These are phyloP conservation scores for Coemansia sp. DNA, from an alignment of 192 early-diverging fungal genomes.

Conservation along the genomic window DNA sequence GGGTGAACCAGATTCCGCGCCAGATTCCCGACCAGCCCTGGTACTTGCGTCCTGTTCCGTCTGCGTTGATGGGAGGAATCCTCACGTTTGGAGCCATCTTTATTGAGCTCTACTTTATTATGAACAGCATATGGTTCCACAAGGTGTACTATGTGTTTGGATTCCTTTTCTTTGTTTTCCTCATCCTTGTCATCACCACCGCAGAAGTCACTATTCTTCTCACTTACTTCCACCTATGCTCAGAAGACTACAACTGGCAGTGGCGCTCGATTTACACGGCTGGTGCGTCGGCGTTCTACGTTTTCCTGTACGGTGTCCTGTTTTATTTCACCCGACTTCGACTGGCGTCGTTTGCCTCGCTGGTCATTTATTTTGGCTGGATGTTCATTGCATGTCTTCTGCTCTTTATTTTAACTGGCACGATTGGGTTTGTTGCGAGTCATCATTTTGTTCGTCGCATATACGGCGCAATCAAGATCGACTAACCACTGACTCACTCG, in stretches of 20 bases:
- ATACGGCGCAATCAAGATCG: slow-evolving; percentile 83
- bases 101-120: slow-evolving; percentile 96
- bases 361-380: slow-evolving; percentile 90
- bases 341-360: slow-evolving; percentile 76
- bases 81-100: slow-evolving; percentile 93
- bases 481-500: slow-evolving; percentile 40
- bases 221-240: slow-evolving; percentile 88
- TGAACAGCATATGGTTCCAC: slow-evolving; percentile 92
- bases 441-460: slow-evolving; percentile 78
- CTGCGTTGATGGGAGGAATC: slow-evolving; percentile 79
- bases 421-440: slow-evolving; percentile 78
- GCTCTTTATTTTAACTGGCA: slow-evolving; percentile 75
- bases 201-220: slow-evolving; percentile 85
- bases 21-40: slow-evolving; percentile 88
- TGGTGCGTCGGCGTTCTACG: slow-evolving; percentile 83
- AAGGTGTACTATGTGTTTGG: slow-evolving; percentile 94
- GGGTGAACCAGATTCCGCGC: slow-evolving; percentile 91
- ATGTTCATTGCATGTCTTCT: slow-evolving; percentile 73
- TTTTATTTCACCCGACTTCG: slow-evolving; percentile 81
- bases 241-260: slow-evolving; percentile 84
- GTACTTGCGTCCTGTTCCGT: slow-evolving; percentile 71
- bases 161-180: slow-evolving; percentile 85
- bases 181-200: slow-evolving; percentile 80
- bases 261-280: slow-evolving; percentile 89
- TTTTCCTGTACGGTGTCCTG: slow-evolving; percentile 85